A percentile compares a stretch with the other conserved stretches of the same genome.
Conservation (phyloP, 2,329 filamentous ascomycete species). For the Catunica adiposa region DNA sequence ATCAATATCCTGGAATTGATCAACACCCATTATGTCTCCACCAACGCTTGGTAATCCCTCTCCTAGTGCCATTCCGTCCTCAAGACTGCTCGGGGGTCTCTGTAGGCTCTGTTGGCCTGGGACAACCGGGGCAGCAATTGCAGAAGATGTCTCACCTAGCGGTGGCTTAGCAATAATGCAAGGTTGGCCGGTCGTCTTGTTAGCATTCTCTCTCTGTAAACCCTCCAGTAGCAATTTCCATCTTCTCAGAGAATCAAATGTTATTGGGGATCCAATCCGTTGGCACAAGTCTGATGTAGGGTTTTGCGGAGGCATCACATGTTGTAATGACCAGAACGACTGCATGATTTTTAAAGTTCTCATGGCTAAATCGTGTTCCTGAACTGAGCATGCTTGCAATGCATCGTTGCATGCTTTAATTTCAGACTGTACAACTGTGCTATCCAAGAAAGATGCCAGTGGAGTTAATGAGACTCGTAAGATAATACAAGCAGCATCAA, state of each 20-base stretch:
- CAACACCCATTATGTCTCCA: slow-evolving; percentile 13
- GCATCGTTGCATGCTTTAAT: slow-evolving; percentile 19
- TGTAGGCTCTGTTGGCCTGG: background rate
- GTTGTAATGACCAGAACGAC: slow-evolving; percentile 29
- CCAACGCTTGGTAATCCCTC: background rate
- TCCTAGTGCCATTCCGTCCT: background rate
- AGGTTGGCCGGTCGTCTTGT: slow-evolving; percentile 14
- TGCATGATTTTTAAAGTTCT: slow-evolving; percentile 32
- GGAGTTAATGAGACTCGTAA: slow-evolving; percentile 17
- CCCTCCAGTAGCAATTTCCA: slow-evolving; percentile 29
- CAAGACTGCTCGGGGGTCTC: background rate
- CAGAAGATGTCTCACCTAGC: background rate
- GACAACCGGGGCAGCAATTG: background rate
- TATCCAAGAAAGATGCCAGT: slow-evolving; percentile 25
- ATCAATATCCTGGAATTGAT: slow-evolving; percentile 28
- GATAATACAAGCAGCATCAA: slow-evolving; percentile 30
- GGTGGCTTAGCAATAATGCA: slow-evolving; percentile 11
- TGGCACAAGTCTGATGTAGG: slow-evolving; percentile 27
- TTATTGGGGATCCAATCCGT: slow-evolving; percentile 32
- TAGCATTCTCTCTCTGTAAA: slow-evolving; percentile 20
- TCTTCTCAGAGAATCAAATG: slow-evolving; percentile 32
- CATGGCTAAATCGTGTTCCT: slow-evolving; percentile 32
- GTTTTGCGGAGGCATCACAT: slow-evolving; percentile 24
- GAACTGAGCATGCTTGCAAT: slow-evolving; percentile 27
- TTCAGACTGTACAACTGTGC: slow-evolving; percentile 24